Evolutionary conservation across 169 alveolate genomes (phyloP).

Genomic region (Plasmodium falciparum): DNA sequence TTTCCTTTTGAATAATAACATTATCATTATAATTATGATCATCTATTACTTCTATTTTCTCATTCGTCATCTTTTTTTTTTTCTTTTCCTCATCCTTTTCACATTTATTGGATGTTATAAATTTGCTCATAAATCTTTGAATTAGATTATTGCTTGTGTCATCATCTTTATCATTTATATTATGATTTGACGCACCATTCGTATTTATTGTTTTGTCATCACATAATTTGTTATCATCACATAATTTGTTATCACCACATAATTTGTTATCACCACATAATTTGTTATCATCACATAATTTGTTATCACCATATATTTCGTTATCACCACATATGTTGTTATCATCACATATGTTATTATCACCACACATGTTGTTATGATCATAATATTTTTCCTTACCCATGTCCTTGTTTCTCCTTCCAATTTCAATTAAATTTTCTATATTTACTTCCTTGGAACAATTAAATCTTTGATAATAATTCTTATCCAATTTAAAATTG

Average conservation of each 20-base stretch:
- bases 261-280: too few relatives aligned
- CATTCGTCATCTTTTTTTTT: not conserved
- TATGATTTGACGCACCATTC: too few relatives aligned
- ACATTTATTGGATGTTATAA: not conserved
- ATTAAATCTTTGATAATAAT: conserved; percentile 40
- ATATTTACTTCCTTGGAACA: conserved; percentile 20
- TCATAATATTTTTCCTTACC: not conserved
- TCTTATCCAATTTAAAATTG: conserved; percentile 60
- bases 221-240: too few relatives aligned
- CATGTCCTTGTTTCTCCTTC: not conserved
- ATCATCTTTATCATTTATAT: too few relatives aligned
- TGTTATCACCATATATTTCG: too few relatives aligned
- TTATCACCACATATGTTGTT: too few relatives aligned
- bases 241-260: too few relatives aligned
- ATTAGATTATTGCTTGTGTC: too few relatives aligned
- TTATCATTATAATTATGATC: not conserved
- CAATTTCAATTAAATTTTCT: conserved; percentile 7
- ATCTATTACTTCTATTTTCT: not conserved
- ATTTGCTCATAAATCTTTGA: too few relatives aligned
- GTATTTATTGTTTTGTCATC: too few relatives aligned
- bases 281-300: too few relatives aligned
- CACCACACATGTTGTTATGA: not conserved
- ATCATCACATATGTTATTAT: not conserved
- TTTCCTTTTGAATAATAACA: not conserved
- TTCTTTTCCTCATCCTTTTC: not conserved